These are phyloP conservation scores for Populus alba DNA, from an alignment of 345 rosid species.

Conservation along the genomic window DNA sequence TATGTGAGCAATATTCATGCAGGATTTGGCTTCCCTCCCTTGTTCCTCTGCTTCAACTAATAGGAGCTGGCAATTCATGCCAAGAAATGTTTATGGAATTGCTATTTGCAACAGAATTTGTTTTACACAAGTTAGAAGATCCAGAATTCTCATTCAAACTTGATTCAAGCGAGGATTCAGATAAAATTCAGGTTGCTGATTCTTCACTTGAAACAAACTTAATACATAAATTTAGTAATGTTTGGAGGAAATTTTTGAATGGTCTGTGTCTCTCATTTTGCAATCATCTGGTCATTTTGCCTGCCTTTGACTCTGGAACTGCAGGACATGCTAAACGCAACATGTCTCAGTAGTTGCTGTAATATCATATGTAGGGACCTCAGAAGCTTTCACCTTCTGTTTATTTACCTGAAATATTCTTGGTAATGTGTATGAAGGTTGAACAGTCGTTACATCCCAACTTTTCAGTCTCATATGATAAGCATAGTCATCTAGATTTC, in stretches of 20 bases:
- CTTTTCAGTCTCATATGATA: neutral
- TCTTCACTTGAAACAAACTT: constrained; percentile 2
- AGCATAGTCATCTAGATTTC: neutral
- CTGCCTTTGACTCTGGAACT: neutral
- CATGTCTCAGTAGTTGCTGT: neutral
- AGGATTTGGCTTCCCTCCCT: constrained; percentile 83
- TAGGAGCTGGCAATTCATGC: constrained; percentile 33
- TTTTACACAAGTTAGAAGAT: constrained; percentile 65
- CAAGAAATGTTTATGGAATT: constrained; percentile 40
- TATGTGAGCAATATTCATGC: constrained; percentile 75
- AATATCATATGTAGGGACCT: too few species aligned
- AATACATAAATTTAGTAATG: neutral
- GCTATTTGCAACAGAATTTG: constrained; percentile 56
- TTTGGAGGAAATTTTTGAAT: neutral
- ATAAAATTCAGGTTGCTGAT: constrained; percentile 61
- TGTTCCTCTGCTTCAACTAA: constrained; percentile 51
- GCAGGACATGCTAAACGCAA: neutral
- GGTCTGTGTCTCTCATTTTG: neutral
- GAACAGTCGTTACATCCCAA: neutral
- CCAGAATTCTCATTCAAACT: constrained; percentile 70
- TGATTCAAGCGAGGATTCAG: constrained; percentile 54
- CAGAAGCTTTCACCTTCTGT: neutral
- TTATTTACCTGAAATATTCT: neutral
- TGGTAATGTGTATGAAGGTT: too few species aligned
- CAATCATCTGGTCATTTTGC: neutral